Evolutionary conservation across 768 basidiomycete species (phyloP).

Genomic region (Suillus paluster): DNA sequence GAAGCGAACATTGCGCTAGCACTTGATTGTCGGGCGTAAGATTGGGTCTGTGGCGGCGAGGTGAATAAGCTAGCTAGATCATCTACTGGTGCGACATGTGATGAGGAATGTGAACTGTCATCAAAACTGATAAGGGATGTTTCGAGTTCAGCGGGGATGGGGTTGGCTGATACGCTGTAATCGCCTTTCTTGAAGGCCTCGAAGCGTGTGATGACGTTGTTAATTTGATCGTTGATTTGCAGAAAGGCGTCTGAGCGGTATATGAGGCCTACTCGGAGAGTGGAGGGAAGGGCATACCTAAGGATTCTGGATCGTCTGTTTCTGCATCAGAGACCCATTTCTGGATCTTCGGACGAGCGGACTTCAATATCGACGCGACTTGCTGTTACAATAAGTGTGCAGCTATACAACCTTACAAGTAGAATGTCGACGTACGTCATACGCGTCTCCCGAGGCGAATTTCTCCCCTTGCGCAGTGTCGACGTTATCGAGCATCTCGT

Average conservation of each 20-base stretch:
- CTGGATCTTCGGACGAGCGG: constrained; percentile 92
- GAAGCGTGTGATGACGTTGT: constrained; percentile 86
- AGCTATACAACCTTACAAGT: background rate
- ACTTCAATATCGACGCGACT: constrained; percentile 81
- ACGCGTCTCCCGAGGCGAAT: constrained; percentile 89
- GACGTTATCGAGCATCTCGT: constrained; percentile 96
- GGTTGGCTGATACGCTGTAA: constrained; percentile 71
- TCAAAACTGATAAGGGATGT: constrained; percentile 81
- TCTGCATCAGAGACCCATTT: constrained; percentile 98
- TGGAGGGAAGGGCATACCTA: constrained; percentile 56
- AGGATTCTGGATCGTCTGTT: constrained; percentile 84
- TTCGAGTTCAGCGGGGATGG: constrained; percentile 58
- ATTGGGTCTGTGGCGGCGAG: constrained; percentile 13
- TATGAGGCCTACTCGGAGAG: constrained; percentile 7
- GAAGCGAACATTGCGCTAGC: constrained; percentile 5
- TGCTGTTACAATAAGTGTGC: constrained; percentile 53
- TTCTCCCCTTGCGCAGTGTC: constrained; percentile 71
- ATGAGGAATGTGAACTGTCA: constrained; percentile 42
- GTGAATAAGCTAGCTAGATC: constrained; percentile 71
- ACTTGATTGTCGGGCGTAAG: constrained; percentile 1
- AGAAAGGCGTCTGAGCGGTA: constrained; percentile 78
- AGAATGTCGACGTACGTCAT: constrained; percentile 64
- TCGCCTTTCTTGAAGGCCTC: constrained; percentile 95
- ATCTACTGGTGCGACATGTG: constrained; percentile 38
- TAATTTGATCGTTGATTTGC: constrained; percentile 98